Evolutionary conservation across 768 basidiomycete genomes (phyloP).

Genomic region (Naganishia vaughanmartiniae): DNA sequence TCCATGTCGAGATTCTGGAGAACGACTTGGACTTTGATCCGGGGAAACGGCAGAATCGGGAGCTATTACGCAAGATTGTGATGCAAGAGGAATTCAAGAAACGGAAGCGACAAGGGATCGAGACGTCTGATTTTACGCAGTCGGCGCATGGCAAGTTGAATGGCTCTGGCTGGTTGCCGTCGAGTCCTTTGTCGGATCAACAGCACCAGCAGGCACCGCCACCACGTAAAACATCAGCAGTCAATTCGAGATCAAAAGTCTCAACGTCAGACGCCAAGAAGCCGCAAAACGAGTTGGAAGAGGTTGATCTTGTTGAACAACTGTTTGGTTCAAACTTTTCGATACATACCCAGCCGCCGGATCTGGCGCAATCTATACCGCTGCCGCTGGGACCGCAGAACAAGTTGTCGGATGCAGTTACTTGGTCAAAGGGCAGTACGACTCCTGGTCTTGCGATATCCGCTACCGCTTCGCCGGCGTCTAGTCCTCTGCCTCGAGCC

Average conservation of each 20-base stretch:
- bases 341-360: constrained; percentile 66
- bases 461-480: neutral
- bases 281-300: constrained; percentile 62
- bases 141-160: constrained; percentile 17
- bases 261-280: neutral
- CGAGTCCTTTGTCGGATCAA: neutral
- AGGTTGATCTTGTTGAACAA: constrained; percentile 96
- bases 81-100: constrained; percentile 52
- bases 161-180: constrained; percentile 16
- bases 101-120: constrained; percentile 38
- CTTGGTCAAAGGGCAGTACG: constrained; percentile 62
- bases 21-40: constrained; percentile 93
- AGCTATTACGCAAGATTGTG: constrained; percentile 63
- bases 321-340: constrained; percentile 77
- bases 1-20: constrained; percentile 84
- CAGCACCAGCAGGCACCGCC: neutral
- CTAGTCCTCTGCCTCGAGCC: constrained; percentile 1
- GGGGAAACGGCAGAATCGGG: constrained; percentile 73
- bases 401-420: constrained; percentile 76
- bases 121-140: constrained; percentile 21
- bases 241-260: neutral
- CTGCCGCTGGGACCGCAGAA: constrained; percentile 80
- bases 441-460: constrained; percentile 2
- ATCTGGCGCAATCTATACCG: constrained; percentile 79
- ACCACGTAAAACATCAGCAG: neutral